Evolutionary conservation across 2,329 filamentous ascomycete genomes (phyloP).

Genomic region (Beauveria caledonica): DNA sequence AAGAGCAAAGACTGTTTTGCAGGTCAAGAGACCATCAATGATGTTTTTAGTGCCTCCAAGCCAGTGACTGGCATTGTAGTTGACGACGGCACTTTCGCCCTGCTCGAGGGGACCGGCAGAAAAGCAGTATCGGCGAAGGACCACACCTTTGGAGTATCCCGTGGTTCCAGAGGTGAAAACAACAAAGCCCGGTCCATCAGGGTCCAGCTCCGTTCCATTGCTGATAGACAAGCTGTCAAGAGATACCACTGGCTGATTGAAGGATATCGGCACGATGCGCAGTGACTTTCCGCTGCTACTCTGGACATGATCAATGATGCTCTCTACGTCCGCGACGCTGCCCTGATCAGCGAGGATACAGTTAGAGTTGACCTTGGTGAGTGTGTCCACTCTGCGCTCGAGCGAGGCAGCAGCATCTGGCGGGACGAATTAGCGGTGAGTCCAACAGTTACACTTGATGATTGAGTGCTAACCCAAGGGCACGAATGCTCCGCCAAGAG

Average conservation of each 20-base stretch:
- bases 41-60: conserved; percentile 13
- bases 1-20: conserved; percentile 14
- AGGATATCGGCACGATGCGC: neutral
- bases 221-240: conserved; percentile 10
- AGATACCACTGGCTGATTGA: neutral
- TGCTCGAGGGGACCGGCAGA: neutral
- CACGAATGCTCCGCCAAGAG: conserved; percentile 14
- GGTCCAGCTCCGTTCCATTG: conserved; percentile 9
- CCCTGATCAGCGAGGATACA: conserved; percentile 11
- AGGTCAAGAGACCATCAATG: conserved; percentile 12
- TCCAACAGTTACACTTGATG: neutral
- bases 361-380: conserved; percentile 7
- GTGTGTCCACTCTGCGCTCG: conserved; percentile 13
- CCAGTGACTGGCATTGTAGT: conserved; percentile 17
- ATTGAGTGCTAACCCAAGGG: conserved; percentile 12
- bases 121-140: conserved; percentile 35
- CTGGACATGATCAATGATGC: neutral
- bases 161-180: conserved; percentile 62
- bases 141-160: conserved; percentile 67
- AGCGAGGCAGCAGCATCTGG: neutral
- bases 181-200: conserved; percentile 14
- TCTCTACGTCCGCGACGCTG: neutral
- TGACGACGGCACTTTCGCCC: conserved; percentile 10
- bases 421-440: neutral
- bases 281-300: neutral